Evolutionary conservation across 2,329 filamentous ascomycete genomes (phyloP), one percentile per base, ranked within the genome.

Genomic region (Cytospora mali): DNA sequence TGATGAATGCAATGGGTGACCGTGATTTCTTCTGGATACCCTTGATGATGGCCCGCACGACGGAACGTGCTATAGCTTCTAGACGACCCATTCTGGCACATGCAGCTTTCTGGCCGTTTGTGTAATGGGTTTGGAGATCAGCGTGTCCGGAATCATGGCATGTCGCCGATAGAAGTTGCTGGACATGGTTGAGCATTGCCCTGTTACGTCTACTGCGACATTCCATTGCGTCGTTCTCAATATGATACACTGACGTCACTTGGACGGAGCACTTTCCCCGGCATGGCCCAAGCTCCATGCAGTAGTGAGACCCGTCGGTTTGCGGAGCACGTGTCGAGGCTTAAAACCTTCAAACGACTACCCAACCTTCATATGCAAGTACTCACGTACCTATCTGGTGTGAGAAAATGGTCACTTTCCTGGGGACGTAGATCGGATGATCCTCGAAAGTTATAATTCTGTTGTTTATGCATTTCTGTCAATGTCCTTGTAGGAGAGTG

Each of bases 1-100:
- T 66, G 49, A 85, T 74, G 49, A 77, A 76, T 25, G 75, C 74
- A 23, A 85, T 71, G 0, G 68, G 64, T 68, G 69, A 71, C 6
- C 66, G 65, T 9, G 69, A 61, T 21, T 69, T 69, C 31, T 66
- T 68, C 63, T 71, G 69, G 59, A 70, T 66, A 6, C 73, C 71
- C 48, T 68, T 68, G 27, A 76, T 71, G 62, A 80, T 72, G 16
- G 78, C 79, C 18, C 72, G 74, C 35, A 76, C 73, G 65, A 80
- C 73, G 11, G 79, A 80, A 10, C 75, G 74, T 29, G 77, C 75
- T 61, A 81, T 78, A 21, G 65, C 64, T 51, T 71, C 66, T 33
- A 71, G 61, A 35, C 72, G 68, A n/a, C 69, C 69, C 72, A 74
- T 74, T 10, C n/a, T 49, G 10, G 11, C n/a, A n/a, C 21, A 6